phyloP scores from a whole-genome alignment of 129 eudicot species.

The Chrysanthemum makinoi region DNA sequence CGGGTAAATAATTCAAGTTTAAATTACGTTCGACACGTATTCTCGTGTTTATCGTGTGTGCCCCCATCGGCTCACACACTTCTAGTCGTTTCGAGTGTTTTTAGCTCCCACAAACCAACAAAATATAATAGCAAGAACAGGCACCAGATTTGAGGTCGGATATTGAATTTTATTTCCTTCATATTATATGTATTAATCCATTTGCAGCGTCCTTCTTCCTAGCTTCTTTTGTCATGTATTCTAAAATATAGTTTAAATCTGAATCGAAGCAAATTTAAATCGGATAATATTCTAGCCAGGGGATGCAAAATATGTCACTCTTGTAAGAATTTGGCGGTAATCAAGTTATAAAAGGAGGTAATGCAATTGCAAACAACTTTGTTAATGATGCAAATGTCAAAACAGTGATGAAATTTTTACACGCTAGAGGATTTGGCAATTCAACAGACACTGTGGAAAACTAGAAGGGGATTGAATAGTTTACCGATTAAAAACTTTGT shows the following conservation, averaged over 20 bases:
- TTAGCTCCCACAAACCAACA: no score
- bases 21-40: no score
- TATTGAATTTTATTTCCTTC: slow-evolving; percentile 12
- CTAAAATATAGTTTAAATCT: no score
- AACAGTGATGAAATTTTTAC: slow-evolving; percentile 46
- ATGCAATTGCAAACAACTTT: slow-evolving; percentile 63
- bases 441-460: slow-evolving; percentile 36
- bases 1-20: no score
- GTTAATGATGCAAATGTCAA: slow-evolving; percentile 46
- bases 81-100: no score
- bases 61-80: no score
- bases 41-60: no score
- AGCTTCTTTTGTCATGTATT: no score
- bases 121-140: slow-evolving; percentile 97
- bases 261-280: no score
- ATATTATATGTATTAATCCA: background rate
- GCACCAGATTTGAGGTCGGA: slow-evolving; percentile 86
- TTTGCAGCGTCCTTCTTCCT: background rate
- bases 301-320: slow-evolving; percentile 69
- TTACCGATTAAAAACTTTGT: no score
- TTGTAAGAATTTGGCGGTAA: slow-evolving; percentile 71
- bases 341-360: slow-evolving; percentile 77
- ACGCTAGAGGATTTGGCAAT: slow-evolving; percentile 47
- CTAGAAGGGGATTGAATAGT: no score
- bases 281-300: slow-evolving; percentile 59